Evolutionary conservation across 192 early-diverging fungal species (phyloP).

Genomic region (Coemansia sp.): DNA sequence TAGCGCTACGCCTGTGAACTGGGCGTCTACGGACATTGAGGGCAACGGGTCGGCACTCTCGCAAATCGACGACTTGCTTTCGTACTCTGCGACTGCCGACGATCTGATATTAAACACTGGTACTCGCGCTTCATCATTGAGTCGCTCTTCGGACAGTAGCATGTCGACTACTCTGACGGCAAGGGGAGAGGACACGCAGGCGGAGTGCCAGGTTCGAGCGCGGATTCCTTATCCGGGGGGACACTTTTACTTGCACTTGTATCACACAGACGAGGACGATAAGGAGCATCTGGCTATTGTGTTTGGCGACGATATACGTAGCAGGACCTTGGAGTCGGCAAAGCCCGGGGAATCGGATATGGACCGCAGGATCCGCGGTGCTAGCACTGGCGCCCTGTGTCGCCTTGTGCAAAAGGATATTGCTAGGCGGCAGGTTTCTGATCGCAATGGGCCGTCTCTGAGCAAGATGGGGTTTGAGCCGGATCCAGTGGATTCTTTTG

Average conservation of each 20-base stretch:
- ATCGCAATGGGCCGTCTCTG: not conserved
- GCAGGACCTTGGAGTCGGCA: conserved; percentile 64
- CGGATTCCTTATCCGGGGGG: conserved; percentile 79
- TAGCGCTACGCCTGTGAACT: conserved; percentile 32
- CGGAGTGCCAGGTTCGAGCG: conserved; percentile 63
- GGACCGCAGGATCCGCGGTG: conserved; percentile 81
- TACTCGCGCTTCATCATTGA: not conserved
- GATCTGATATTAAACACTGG: conserved; percentile 28
- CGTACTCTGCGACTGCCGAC: conserved; percentile 24
- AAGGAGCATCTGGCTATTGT: conserved; percentile 96
- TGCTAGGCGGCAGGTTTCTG: conserved; percentile 3
- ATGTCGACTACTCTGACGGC: not conserved
- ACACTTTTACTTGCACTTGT: conserved; percentile 82
- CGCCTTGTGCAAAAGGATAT: conserved; percentile 50
- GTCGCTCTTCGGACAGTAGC: not conserved
- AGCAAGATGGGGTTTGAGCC: conserved; percentile 23
- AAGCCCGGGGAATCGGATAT: conserved; percentile 72
- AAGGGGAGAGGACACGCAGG: conserved; percentile 1
- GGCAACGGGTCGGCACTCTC: not conserved
- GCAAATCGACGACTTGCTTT: not conserved
- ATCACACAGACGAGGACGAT: conserved; percentile 78
- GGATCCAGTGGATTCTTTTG: conserved; percentile 39
- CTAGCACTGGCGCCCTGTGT: conserved; percentile 61
- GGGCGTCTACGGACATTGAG: conserved; percentile 25
- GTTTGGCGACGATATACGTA: conserved; percentile 82